A percentile compares a stretch with the other conserved stretches of the same genome.
Conservation (phyloP, 116 monocot species). For the Cymodocea nodosa region DNA sequence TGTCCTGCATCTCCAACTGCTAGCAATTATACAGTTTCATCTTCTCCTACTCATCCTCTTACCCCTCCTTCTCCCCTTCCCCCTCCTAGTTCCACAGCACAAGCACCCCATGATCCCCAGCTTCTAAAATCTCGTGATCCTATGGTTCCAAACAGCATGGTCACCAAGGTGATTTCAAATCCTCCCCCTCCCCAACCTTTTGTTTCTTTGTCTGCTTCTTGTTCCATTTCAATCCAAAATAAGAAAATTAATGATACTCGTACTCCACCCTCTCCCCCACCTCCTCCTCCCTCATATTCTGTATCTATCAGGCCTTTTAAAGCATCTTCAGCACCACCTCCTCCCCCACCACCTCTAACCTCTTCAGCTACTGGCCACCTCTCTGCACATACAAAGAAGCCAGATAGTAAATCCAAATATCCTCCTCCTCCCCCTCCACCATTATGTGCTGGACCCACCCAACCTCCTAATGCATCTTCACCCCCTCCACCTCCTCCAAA, state of each 20-base stretch:
- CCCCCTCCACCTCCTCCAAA: conserved; percentile 18
- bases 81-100: background rate
- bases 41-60: background rate
- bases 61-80: background rate
- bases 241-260: background rate
- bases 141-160: background rate
- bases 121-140: background rate
- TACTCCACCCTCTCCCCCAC: background rate
- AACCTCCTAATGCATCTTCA: conserved; percentile 5
- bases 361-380: background rate
- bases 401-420: background rate
- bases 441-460: background rate
- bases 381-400: background rate
- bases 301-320: background rate
- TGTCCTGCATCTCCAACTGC: too few species aligned
- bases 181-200: conserved; percentile 22
- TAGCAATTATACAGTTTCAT: background rate
- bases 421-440: conserved; percentile 1
- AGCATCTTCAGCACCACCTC: background rate
- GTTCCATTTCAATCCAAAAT: background rate
- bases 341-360: conserved; percentile 13
- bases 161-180: background rate
- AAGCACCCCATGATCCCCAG: background rate
- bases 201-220: background rate
- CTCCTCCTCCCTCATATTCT: conserved; percentile 6